These are phyloP conservation scores for Beauveria medogensis DNA, from an alignment of 2,329 filamentous ascomycete genomes.

Conservation along the genomic window DNA sequence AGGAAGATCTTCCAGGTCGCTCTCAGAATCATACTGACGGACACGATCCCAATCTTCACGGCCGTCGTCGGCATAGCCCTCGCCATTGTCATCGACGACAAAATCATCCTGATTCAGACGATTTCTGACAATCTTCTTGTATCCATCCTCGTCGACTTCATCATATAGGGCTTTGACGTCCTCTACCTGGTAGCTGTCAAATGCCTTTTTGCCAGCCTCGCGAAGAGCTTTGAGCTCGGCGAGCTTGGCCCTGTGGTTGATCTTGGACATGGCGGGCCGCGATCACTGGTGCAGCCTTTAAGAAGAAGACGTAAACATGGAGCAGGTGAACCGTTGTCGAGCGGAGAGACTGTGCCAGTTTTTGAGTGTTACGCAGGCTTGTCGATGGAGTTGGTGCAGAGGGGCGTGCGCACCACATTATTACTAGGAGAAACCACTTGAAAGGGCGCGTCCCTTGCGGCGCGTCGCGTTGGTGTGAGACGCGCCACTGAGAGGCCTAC, in stretches of 20 bases:
- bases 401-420: neutral
- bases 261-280: conserved; percentile 27
- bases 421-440: neutral
- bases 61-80: conserved; percentile 93
- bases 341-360: neutral
- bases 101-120: conserved; percentile 93
- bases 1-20: conserved; percentile 41
- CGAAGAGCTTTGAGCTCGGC: conserved; percentile 80
- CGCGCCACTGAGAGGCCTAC: neutral
- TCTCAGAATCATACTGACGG: conserved; percentile 63
- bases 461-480: conserved; percentile 9
- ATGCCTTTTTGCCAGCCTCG: conserved; percentile 82
- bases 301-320: neutral
- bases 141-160: conserved; percentile 91
- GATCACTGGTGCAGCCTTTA: neutral
- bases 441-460: neutral
- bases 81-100: conserved; percentile 95
- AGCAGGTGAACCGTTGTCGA: neutral
- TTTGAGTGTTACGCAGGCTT: neutral
- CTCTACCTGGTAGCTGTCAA: conserved; percentile 78
- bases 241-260: conserved; percentile 42
- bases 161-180: conserved; percentile 85
- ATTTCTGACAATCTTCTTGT: conserved; percentile 89
- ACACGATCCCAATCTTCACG: conserved; percentile 87
- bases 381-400: conserved; percentile 1